Conservation (phyloP, 108 stramenopile species). For the Nitzschia inconspicua region DNA sequence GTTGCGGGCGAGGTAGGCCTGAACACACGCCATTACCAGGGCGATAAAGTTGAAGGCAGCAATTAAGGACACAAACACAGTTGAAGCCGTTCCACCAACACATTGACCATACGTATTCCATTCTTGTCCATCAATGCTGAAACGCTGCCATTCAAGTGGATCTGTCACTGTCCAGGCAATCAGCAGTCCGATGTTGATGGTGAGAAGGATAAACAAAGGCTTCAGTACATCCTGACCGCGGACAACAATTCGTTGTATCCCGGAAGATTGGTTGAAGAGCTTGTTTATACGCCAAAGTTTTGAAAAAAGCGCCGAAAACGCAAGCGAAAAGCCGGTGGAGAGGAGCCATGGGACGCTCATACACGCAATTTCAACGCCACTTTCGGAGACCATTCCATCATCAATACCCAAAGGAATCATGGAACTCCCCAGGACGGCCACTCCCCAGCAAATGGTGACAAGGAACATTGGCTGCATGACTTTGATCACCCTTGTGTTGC, state of each 20-base stretch:
- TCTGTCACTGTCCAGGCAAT: slow-evolving; percentile 21
- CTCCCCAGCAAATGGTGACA: slow-evolving; percentile 30
- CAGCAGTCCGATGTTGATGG: slow-evolving; percentile 25
- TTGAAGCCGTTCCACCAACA: not conserved
- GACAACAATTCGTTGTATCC: slow-evolving; percentile 22
- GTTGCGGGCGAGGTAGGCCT: slow-evolving; percentile 35
- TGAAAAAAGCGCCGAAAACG: slow-evolving; percentile 45
- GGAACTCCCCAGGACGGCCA: slow-evolving; percentile 31
- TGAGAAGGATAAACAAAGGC: slow-evolving; percentile 28
- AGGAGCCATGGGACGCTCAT: slow-evolving; percentile 41
- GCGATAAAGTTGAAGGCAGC: slow-evolving; percentile 11
- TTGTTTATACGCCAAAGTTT: slow-evolving; percentile 57
- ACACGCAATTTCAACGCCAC: slow-evolving; percentile 25
- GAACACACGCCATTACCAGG: slow-evolving; percentile 15
- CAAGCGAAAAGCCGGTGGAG: slow-evolving; percentile 40
- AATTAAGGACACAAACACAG: slow-evolving; percentile 4
- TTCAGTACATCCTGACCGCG: slow-evolving; percentile 25
- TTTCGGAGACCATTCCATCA: slow-evolving; percentile 8
- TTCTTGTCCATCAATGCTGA: slow-evolving; percentile 11
- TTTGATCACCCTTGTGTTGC: slow-evolving; percentile 25
- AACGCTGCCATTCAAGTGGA: slow-evolving; percentile 23
- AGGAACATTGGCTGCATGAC: slow-evolving; percentile 48
- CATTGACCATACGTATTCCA: slow-evolving; percentile 15
- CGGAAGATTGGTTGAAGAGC: slow-evolving; percentile 1
- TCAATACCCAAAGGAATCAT: slow-evolving; percentile 26